Evolutionary conservation across 257 asterid species (phyloP).

Genomic region (Przewalskia tangutica): DNA sequence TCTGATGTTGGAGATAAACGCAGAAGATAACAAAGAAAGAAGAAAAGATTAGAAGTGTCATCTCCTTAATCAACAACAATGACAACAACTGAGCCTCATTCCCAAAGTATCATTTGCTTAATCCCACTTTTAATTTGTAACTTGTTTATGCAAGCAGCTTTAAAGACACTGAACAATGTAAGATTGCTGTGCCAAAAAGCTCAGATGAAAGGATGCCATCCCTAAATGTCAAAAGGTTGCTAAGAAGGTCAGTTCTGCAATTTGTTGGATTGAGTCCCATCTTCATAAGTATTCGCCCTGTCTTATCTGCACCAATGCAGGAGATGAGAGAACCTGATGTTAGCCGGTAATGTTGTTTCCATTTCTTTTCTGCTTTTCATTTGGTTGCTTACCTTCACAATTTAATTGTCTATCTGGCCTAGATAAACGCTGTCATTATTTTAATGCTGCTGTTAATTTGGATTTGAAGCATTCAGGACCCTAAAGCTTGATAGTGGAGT

Average conservation of each 20-base stretch:
- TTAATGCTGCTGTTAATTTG: conserved; percentile 11
- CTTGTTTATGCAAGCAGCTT: conserved; percentile 26
- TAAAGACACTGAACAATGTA: conserved; percentile 20
- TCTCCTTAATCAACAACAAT: background rate
- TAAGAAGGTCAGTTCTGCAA: conserved; percentile 53
- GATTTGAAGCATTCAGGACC: conserved; percentile 80
- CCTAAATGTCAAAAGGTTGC: conserved; percentile 24
- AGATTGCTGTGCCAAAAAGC: conserved; percentile 23
- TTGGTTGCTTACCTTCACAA: background rate
- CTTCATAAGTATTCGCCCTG: conserved; percentile 24
- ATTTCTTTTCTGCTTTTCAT: background rate
- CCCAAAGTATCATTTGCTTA: background rate
- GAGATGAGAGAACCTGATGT: conserved; percentile 67
- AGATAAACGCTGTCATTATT: background rate
- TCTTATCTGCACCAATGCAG: conserved; percentile 53
- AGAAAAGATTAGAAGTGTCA: background rate
- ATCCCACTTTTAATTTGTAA: conserved; percentile 1
- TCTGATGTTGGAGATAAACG: background rate
- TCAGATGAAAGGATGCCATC: conserved; percentile 20
- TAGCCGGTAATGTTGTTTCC: conserved; percentile 42
- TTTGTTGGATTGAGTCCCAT: conserved; percentile 41
- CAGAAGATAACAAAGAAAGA: background rate
- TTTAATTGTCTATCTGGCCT: background rate
- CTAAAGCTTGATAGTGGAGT: conserved; percentile 77
- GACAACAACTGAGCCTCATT: background rate